These are phyloP conservation scores for Ambrosiella xylebori DNA, from an alignment of 2,329 filamentous ascomycete genomes.

Conservation along the genomic window DNA sequence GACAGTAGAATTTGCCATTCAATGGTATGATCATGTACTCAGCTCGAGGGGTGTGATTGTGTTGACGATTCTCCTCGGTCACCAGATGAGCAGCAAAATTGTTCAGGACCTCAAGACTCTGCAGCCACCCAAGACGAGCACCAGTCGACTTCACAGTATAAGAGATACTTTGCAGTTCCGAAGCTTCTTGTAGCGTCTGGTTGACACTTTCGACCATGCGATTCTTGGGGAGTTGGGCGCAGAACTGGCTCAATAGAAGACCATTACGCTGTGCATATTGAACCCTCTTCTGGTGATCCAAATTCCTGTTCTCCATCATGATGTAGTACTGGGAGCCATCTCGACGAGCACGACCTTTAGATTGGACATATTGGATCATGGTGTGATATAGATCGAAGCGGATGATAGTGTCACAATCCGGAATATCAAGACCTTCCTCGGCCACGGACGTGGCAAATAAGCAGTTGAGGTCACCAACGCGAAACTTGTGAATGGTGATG, in stretches of 20 bases:
- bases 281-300: constrained; percentile 37
- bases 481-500: constrained; percentile 49
- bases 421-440: constrained; percentile 51
- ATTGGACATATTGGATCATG: constrained; percentile 90
- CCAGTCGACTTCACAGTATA: constrained; percentile 50
- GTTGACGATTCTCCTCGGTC: constrained; percentile 22
- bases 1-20: constrained; percentile 50
- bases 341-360: constrained; percentile 69
- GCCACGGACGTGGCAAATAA: constrained; percentile 50
- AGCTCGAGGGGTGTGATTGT: constrained; percentile 21
- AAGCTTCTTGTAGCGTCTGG: neutral
- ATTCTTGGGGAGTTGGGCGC: constrained; percentile 55
- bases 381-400: constrained; percentile 79
- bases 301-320: constrained; percentile 62
- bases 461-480: constrained; percentile 41
- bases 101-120: constrained; percentile 53
- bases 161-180: constrained; percentile 23
- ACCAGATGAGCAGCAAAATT: constrained; percentile 54
- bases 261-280: constrained; percentile 44
- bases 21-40: constrained; percentile 45
- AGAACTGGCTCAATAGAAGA: constrained; percentile 54
- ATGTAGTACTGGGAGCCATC: constrained; percentile 62
- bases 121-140: constrained; percentile 62
- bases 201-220: constrained; percentile 22
- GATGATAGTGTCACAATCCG: constrained; percentile 48